Percentiles rank a stretch among this genome's conserved stretches.
Evolutionary conservation across 2,329 filamentous ascomycete species (phyloP).

Genomic region (Rutstroemia sydowiana): DNA sequence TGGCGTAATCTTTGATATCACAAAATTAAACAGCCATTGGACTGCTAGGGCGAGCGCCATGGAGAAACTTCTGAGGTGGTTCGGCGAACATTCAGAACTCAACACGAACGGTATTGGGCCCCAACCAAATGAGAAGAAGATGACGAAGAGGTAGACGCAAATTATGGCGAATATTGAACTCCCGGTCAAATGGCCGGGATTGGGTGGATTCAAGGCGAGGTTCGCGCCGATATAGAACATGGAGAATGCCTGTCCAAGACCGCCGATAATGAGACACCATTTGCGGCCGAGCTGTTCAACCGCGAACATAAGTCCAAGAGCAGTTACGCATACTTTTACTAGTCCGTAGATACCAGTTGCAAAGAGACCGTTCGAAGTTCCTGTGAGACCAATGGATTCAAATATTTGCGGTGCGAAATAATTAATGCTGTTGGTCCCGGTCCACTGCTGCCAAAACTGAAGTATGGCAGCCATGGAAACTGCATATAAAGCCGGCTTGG

Average conservation of each 20-base stretch:
- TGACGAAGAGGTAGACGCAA: constrained; percentile 63
- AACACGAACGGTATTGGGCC: constrained; percentile 66
- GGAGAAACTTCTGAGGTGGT: constrained; percentile 41
- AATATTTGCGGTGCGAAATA: constrained; percentile 67
- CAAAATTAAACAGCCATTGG: constrained; percentile 68
- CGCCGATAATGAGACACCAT: constrained; percentile 43
- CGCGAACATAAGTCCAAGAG: constrained; percentile 57
- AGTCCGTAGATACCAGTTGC: constrained; percentile 67
- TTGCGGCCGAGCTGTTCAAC: constrained; percentile 57
- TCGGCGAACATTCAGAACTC: constrained; percentile 57
- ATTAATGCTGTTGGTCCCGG: constrained; percentile 43
- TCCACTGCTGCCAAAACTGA: constrained; percentile 62
- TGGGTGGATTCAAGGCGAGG: constrained; percentile 43
- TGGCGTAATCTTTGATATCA: constrained; percentile 43
- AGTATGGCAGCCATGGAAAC: constrained; percentile 35
- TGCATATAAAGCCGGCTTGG: constrained; percentile 28
- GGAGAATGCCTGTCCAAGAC: constrained; percentile 49
- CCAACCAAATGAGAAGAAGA: constrained; percentile 61
- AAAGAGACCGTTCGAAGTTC: constrained; percentile 52
- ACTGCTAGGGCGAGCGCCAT: constrained; percentile 56
- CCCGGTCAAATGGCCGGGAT: constrained; percentile 22
- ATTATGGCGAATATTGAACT: constrained; percentile 54
- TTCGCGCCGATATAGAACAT: constrained; percentile 60
- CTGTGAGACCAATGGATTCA: constrained; percentile 52
- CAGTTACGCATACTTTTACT: constrained; percentile 58